Conservation (phyloP, 2,329 filamentous ascomycete genomes). For the Botryotinia globosa region DNA sequence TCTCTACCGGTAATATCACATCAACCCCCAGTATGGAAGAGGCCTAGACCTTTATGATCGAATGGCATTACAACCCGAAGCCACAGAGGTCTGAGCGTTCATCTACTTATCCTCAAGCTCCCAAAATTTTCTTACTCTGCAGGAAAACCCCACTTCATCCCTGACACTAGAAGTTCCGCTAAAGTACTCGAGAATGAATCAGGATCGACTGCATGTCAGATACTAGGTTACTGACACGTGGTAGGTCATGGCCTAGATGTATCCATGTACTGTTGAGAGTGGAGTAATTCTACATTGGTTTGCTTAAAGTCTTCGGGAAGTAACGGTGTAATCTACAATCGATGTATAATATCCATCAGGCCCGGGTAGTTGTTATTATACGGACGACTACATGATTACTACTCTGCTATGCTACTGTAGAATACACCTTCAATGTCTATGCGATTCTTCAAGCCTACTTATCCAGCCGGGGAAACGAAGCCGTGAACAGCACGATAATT, state of each 20-base stretch:
- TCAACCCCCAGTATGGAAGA: neutral
- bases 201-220: conserved; percentile 21
- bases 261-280: conserved; percentile 1
- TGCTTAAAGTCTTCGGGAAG: neutral
- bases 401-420: conserved; percentile 3
- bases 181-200: conserved; percentile 15
- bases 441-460: neutral
- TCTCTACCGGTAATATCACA: neutral
- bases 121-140: neutral
- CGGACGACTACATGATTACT: neutral
- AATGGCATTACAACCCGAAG: conserved; percentile 7
- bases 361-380: neutral
- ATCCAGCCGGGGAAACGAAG: conserved; percentile 2
- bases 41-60: neutral
- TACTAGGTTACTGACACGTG: conserved; percentile 20
- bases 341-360: conserved; percentile 1
- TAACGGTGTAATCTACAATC: conserved; percentile 6
- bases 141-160: neutral
- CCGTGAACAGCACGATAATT: conserved; percentile 4
- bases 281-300: neutral
- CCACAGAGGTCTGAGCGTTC: conserved; percentile 4
- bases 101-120: conserved; percentile 2
- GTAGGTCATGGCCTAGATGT: conserved; percentile 9
- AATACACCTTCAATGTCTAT: neutral
- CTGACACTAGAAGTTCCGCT: conserved; percentile 1